A percentile compares a stretch with the other conserved stretches of the same genome.
These are phyloP conservation scores for Hyaloscypha variabilis DNA, from an alignment of 495 filamentous ascomycete genomes.

Conservation along the genomic window DNA sequence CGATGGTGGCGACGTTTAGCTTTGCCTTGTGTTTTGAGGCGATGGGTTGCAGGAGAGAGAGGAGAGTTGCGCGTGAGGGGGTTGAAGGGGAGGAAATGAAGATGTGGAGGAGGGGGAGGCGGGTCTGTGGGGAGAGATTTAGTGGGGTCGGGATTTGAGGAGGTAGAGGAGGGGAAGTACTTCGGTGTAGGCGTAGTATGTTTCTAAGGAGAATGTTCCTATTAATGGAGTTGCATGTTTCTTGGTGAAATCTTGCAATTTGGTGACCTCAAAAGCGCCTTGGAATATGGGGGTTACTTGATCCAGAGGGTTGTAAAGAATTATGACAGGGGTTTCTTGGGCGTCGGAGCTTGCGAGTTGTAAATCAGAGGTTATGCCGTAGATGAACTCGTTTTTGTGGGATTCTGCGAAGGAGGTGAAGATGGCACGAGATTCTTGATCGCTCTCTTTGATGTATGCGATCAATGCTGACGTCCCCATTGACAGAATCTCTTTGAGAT, in stretches of 20 bases:
- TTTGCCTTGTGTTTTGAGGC: constrained; percentile 49
- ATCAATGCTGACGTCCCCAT: constrained; percentile 10
- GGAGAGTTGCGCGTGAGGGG: not conserved
- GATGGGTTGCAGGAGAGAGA: constrained; percentile 48
- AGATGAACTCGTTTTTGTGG: constrained; percentile 5
- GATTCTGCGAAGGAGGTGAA: constrained; percentile 10
- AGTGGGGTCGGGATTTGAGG: not conserved
- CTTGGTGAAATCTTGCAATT: not conserved
- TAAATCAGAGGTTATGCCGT: constrained; percentile 11
- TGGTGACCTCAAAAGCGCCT: no score
- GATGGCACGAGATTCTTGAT: not conserved
- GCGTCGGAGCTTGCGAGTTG: not conserved
- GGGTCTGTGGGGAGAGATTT: not conserved
- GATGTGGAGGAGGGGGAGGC: constrained; percentile 13
- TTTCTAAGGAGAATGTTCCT: constrained; percentile 5
- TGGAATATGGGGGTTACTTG: not conserved
- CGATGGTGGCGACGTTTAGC: constrained; percentile 26
- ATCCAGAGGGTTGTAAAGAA: constrained; percentile 7
- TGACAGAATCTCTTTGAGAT: constrained; percentile 2
- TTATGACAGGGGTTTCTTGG: not conserved
- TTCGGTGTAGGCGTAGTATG: constrained; percentile 1
- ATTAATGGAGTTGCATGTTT: constrained; percentile 16
- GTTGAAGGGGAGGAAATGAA: constrained; percentile 4
- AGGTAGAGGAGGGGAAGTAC: not conserved
- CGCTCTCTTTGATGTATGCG: constrained; percentile 8